These are phyloP conservation scores for Vanrija sp. DNA, from an alignment of 1,284 basidiomycete species.

Conservation along the genomic window DNA sequence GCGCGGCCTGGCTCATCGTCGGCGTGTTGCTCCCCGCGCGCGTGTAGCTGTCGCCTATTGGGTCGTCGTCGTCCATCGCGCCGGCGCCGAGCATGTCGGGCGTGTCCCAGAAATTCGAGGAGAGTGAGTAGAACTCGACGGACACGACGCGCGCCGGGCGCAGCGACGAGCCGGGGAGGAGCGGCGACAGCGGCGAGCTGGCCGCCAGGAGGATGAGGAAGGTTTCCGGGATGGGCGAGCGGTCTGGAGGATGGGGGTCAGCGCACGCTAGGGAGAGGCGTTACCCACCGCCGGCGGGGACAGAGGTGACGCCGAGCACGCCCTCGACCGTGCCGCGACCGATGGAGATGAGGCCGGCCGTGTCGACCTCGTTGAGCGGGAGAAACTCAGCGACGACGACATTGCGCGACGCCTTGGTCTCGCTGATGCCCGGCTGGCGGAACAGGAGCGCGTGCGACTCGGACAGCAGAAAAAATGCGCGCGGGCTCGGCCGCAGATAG, in stretches of 20 bases:
- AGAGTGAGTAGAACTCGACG: conserved; percentile 53
- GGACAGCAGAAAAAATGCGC: conserved; percentile 45
- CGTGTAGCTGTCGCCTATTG: conserved; percentile 7
- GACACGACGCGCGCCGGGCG: conserved; percentile 48
- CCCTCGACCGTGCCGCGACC: conserved; percentile 69
- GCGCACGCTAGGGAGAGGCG: conserved; percentile 17
- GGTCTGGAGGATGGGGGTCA: conserved; percentile 50
- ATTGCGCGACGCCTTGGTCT: conserved; percentile 32
- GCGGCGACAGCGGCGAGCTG: conserved; percentile 32
- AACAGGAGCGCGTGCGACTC: conserved; percentile 45
- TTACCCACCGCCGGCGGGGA: conserved; percentile 38
- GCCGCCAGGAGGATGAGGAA: conserved; percentile 45
- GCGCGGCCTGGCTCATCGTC: conserved; percentile 39
- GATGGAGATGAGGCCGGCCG: conserved; percentile 57
- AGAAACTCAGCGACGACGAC: conserved; percentile 73
- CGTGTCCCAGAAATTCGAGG: conserved; percentile 49
- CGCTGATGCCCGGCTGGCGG: conserved; percentile 38
- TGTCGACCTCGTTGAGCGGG: conserved; percentile 65
- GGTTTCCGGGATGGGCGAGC: conserved; percentile 43
- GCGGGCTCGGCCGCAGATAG: conserved; percentile 44
- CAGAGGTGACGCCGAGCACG: conserved; percentile 62
- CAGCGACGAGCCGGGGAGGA: conserved; percentile 35
- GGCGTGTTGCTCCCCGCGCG: neutral
- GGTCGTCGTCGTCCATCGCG: conserved; percentile 20
- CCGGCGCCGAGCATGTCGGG: conserved; percentile 22